phyloP scores from a whole-genome alignment of 2,329 filamentous ascomycete genomes.

The Xylariomycetidae sp. region DNA sequence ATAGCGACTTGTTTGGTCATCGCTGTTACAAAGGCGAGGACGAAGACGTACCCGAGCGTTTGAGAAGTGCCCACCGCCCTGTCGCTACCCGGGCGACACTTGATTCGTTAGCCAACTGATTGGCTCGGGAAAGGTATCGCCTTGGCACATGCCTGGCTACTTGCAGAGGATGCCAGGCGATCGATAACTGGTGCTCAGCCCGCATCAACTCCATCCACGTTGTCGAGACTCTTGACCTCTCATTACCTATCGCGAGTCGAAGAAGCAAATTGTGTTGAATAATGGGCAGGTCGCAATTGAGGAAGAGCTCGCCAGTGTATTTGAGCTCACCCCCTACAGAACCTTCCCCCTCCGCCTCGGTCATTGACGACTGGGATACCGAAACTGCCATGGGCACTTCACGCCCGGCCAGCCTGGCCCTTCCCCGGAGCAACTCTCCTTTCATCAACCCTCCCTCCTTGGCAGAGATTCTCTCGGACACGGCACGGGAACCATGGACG shows the following conservation, averaged over 20 bases:
- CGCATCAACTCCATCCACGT: not conserved
- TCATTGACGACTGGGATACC: slow-evolving; percentile 38
- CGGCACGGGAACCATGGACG: slow-evolving; percentile 81
- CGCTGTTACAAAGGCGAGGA: no score
- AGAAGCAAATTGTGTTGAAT: no score
- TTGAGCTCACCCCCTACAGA: slow-evolving; percentile 35
- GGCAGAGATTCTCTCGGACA: slow-evolving; percentile 81
- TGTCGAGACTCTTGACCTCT: no score
- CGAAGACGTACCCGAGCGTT: no score
- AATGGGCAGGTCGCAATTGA: slow-evolving; percentile 44
- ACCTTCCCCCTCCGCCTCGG: slow-evolving; percentile 38
- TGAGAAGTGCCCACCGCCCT: no score
- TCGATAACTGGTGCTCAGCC: slow-evolving; percentile 9
- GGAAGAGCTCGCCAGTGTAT: slow-evolving; percentile 37
- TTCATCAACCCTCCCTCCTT: slow-evolving; percentile 58
- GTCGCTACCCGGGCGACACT: slow-evolving; percentile 14
- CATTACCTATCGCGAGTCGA: no score
- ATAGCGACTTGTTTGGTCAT: no score
- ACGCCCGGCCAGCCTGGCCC: slow-evolving; percentile 42
- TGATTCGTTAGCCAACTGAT: slow-evolving; percentile 9
- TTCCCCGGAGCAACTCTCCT: slow-evolving; percentile 33
- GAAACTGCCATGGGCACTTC: slow-evolving; percentile 41
- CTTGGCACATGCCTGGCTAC: slow-evolving; percentile 11
- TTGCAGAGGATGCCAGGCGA: slow-evolving; percentile 15
- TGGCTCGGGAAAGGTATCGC: slow-evolving; percentile 7